Base-by-base conservation (phyloP, 2,329 filamentous ascomycete species). In the Curvularia sp. region DNA sequence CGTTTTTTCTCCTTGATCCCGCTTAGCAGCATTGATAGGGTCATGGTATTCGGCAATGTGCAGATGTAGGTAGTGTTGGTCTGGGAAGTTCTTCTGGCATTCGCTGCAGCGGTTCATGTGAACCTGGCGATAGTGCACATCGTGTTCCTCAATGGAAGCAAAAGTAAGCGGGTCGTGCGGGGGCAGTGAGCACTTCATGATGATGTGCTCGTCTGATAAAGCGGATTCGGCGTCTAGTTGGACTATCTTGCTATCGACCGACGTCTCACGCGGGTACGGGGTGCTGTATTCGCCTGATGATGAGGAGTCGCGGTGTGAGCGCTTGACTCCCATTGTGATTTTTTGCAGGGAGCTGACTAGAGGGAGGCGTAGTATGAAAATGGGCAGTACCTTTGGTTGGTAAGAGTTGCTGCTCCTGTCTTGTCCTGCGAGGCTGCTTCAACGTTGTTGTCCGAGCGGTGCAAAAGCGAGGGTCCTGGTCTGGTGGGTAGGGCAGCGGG, bases 21-120 rank as follows among this genome's bases (percentile, higher is more conserved):
- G 86, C 71, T 83, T 86, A 10, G 91, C 85, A 49, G 86, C 88
- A 39, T 86, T 83, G 60, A 98, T 84, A 7, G 92, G 86, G 78
- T 99, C 93, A 77, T 98, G 95, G 65, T 89, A 91, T 77, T 98
- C 95, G 66, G 93, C 88, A 64, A 97, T 93, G 74, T 99, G 95
- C 46, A 98, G 78, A 56, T 85, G 83, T 50, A 99, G 83, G 54
- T 95, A 88, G 74, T 93, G 89, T 35, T 88, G 84, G 0, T 92
- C 93, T 1, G 95, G 95, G 62, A 98, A 92, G 75, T 97, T 98
- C 75, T 86, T 92, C 55, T 85, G 83, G 75, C 95, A 99, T 71
- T 93, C 89, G 9, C 88, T 81, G 74, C 95, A 99, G 43, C 94
- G 87, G 75, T 97, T 93, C 60, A 87, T 86, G 76, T 98, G 95